A percentile compares a stretch with the other conserved stretches of the same genome.
Evolutionary conservation across 495 filamentous ascomycete species (phyloP).

Genomic region (Daldinia bambusicola): DNA sequence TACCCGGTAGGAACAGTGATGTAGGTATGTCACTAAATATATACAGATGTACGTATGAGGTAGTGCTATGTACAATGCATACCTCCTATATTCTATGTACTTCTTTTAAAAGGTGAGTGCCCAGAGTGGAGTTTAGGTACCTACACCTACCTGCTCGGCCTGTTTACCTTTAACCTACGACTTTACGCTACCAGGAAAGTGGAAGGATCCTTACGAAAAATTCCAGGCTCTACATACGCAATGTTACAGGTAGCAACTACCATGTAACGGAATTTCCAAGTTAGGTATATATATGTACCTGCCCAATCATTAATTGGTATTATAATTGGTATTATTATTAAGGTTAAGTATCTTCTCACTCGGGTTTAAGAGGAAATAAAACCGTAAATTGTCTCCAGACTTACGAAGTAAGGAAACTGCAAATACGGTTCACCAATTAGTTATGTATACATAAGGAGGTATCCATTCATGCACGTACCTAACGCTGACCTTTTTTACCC

Average conservation of each 20-base stretch:
- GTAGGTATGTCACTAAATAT: no score
- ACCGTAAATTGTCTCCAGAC: background rate
- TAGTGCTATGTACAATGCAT: background rate
- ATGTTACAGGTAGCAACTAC: background rate
- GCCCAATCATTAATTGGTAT: no score
- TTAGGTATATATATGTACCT: no score
- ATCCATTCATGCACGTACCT: no score
- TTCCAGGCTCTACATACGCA: background rate
- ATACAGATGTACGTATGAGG: no score
- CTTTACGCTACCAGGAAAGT: background rate
- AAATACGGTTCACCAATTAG: no score
- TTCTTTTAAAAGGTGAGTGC: background rate
- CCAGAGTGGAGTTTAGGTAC: slow-evolving; percentile 1
- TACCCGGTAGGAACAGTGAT: no score
- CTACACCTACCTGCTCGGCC: background rate
- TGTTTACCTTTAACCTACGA: no score
- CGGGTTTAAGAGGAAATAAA: background rate
- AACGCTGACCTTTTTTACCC: slow-evolving; percentile 1
- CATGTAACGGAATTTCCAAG: no score
- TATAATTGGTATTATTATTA: no score
- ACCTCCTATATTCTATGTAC: no score
- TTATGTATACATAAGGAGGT: no score
- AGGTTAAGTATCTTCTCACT: background rate
- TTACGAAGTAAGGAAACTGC: background rate
- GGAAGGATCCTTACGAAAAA: background rate